Evolutionary conservation across 805 yeast genomes (phyloP).

Genomic region (Yarrowia osloensis): DNA sequence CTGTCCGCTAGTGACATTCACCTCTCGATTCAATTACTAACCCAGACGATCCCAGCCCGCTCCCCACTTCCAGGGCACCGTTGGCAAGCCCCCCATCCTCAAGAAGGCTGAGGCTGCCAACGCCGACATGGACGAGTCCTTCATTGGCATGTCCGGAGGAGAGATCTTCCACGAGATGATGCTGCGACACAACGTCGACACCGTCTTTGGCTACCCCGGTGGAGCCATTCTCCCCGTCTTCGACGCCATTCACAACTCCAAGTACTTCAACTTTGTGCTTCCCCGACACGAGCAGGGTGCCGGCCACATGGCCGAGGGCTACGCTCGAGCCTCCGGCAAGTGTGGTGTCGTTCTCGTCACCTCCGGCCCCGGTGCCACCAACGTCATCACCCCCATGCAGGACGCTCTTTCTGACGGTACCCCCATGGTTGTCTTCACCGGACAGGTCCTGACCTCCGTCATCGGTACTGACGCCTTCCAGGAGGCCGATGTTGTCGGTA

Average conservation of each 20-base stretch:
- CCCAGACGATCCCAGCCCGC: constrained; percentile 27
- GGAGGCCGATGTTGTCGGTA: constrained; percentile 97
- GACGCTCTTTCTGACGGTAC: constrained; percentile 98
- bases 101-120: constrained; percentile 25
- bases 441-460: constrained; percentile 94
- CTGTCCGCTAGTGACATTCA: no score
- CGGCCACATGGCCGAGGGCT: constrained; percentile 99
- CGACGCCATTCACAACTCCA: constrained; percentile 93
- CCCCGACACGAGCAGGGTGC: constrained; percentile 99
- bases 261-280: constrained; percentile 82
- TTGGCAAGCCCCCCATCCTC: constrained; percentile 22
- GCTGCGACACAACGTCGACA: constrained; percentile 92
- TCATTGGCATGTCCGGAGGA: constrained; percentile 97
- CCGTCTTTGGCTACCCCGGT: constrained; percentile 97
- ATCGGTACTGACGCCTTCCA: constrained; percentile 99
- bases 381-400: constrained; percentile 97
- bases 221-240: constrained; percentile 98
- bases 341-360: constrained; percentile 98
- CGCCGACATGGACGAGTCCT: constrained; percentile 57
- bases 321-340: constrained; percentile 92
- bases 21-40: no score
- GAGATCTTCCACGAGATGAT: constrained; percentile 99
- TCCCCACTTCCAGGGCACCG: constrained; percentile 26
- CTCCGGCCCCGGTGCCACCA: constrained; percentile 99
- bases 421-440: constrained; percentile 94